Evolutionary conservation across 495 filamentous ascomycete species (phyloP).

Genomic region (Neurospora intermedia): DNA sequence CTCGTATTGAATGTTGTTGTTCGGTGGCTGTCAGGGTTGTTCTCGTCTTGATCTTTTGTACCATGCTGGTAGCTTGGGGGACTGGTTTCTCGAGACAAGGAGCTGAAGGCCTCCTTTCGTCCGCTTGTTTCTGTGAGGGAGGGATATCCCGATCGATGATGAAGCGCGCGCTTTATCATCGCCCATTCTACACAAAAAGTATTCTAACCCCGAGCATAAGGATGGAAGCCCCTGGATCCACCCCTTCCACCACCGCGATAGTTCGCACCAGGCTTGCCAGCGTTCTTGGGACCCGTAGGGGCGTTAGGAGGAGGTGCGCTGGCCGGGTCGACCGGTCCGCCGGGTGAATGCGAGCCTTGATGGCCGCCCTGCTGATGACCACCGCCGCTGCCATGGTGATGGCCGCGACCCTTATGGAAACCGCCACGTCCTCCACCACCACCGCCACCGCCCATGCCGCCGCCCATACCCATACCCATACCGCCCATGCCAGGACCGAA

Average conservation of each 20-base stretch:
- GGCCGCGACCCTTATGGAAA: slow-evolving; percentile 25
- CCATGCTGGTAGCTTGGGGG: neutral
- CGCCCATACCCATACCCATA: slow-evolving; percentile 40
- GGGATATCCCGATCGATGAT: neutral
- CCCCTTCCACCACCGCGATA: slow-evolving; percentile 91
- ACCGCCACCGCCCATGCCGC: slow-evolving; percentile 38
- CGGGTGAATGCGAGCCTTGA: slow-evolving; percentile 11
- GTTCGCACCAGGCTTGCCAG: slow-evolving; percentile 85
- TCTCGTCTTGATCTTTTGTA: neutral
- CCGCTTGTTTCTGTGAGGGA: neutral
- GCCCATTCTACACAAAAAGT: neutral
- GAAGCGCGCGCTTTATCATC: neutral
- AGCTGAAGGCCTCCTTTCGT: neutral
- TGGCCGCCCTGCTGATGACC: slow-evolving; percentile 9
- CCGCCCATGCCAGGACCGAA: slow-evolving; percentile 32
- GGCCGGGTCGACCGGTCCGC: slow-evolving; percentile 23
- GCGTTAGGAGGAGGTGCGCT: slow-evolving; percentile 82
- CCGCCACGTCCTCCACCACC: slow-evolving; percentile 44
- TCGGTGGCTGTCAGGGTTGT: neutral
- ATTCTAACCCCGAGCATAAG: slow-evolving; percentile 44
- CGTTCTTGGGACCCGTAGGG: slow-evolving; percentile 93
- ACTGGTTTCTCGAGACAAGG: neutral
- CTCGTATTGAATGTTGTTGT: neutral
- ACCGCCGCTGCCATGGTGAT: slow-evolving; percentile 16
- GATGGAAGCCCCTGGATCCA: slow-evolving; percentile 64